These are phyloP conservation scores for Myxozyma nipponensis DNA, from an alignment of 805 yeast genomes.

Conservation along the genomic window DNA sequence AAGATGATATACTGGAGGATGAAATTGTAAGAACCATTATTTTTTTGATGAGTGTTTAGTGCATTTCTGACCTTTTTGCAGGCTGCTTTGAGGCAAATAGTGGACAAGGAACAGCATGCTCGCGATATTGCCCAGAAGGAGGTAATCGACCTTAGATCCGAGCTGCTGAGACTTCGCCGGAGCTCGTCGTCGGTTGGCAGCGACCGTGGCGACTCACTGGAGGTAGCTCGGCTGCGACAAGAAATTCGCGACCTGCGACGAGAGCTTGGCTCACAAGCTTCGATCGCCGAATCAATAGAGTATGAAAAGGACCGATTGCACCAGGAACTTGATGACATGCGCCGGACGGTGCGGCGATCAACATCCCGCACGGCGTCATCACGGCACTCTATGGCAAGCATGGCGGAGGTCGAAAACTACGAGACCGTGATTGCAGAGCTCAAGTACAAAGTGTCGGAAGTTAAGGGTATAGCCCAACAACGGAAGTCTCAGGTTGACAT, in stretches of 20 bases:
- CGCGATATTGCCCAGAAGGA: slow-evolving; percentile 19
- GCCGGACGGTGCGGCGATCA: slow-evolving; percentile 9
- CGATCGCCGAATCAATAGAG: slow-evolving; percentile 6
- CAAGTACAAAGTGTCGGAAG: slow-evolving; percentile 19
- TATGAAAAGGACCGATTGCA: slow-evolving; percentile 20
- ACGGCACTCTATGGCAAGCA: slow-evolving; percentile 3
- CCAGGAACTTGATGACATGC: slow-evolving; percentile 22
- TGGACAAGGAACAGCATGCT: slow-evolving; percentile 21
- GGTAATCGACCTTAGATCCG: slow-evolving; percentile 12
- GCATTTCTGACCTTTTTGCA: neutral
- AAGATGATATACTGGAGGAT: slow-evolving; percentile 10
- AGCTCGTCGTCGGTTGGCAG: slow-evolving; percentile 9
- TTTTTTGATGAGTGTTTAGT: neutral
- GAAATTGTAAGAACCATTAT: slow-evolving; percentile 13
- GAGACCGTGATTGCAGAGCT: slow-evolving; percentile 13
- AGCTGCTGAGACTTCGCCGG: slow-evolving; percentile 16
- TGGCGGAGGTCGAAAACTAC: slow-evolving; percentile 12
- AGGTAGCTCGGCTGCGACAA: slow-evolving; percentile 12
- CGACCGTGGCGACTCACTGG: slow-evolving; percentile 17
- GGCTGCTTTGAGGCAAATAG: slow-evolving; percentile 12
- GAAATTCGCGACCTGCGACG: slow-evolving; percentile 24
- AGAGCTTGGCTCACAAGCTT: slow-evolving; percentile 16
- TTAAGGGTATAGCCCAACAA: slow-evolving; percentile 20
- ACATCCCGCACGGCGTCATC: slow-evolving; percentile 8
- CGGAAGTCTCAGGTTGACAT: slow-evolving; percentile 26